These are phyloP conservation scores for Whalleya microplaca DNA, from an alignment of 2,329 filamentous ascomycete species.

Conservation along the genomic window DNA sequence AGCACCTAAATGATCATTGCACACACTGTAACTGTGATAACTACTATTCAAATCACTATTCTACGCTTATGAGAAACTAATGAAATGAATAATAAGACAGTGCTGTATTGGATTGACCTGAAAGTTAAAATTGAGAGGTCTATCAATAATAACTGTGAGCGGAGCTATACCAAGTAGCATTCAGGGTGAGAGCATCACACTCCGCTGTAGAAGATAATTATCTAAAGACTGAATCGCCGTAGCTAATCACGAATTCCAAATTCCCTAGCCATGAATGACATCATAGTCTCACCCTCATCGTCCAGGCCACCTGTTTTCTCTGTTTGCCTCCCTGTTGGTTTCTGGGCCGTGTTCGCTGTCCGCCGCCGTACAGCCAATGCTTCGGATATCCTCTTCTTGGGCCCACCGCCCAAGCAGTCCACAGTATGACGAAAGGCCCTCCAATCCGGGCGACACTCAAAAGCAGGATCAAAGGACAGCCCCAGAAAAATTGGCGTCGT, in stretches of 20 bases:
- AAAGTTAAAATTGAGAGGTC: too few species aligned
- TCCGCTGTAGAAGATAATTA: too few species aligned
- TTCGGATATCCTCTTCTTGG: background rate
- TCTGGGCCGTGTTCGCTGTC: background rate
- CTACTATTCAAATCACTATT: too few species aligned
- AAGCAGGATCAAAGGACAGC: conserved; percentile 17
- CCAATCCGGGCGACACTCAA: conserved; percentile 18
- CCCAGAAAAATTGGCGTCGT: conserved; percentile 15
- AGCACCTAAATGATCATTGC: too few species aligned
- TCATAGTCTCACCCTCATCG: conserved; percentile 14
- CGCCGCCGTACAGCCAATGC: background rate
- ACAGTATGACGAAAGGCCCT: conserved; percentile 12
- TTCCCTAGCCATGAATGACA: conserved; percentile 12
- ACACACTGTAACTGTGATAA: too few species aligned
- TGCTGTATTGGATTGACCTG: too few species aligned
- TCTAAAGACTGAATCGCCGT: background rate
- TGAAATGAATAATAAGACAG: too few species aligned
- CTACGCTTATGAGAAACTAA: too few species aligned
- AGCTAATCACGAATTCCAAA: background rate
- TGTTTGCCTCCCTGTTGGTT: background rate
- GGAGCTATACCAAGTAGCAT: too few species aligned
- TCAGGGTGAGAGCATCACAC: background rate
- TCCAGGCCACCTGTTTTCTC: background rate
- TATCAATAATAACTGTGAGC: too few species aligned
- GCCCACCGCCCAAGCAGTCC: conserved; percentile 7